Base-by-base conservation (phyloP, 2,329 filamentous ascomycete genomes). In the Falciphora oryzae region DNA sequence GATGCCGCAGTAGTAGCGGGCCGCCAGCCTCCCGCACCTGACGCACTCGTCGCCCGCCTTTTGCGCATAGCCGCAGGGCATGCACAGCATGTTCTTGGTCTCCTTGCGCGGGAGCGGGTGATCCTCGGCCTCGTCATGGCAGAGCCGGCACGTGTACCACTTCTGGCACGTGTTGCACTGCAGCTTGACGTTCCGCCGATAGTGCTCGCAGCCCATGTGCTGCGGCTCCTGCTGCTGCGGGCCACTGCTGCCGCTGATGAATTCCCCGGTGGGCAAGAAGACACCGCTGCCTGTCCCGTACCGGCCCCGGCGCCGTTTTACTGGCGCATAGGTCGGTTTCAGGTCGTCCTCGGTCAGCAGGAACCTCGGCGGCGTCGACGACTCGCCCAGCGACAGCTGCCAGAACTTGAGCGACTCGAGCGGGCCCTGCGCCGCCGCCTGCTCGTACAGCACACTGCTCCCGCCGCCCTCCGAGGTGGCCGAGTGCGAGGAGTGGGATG, bases 101-200 rank as follows among this genome's bases (percentile, higher is more conserved):
- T 91, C 90, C 70, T 88, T 89, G 63, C 95, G 87, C 70, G 93
- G 86, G 65, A 99, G 80, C 66, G 80, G 82, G 74, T 97, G 92
- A 69, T 92, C 87, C 71, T 97, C 92, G 11, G 80, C 84, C 61
- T 88, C 85, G 74, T 99, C 93, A 73, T 99, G 95, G 73, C 95
- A 99, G 73, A 98, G 89, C 25, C 95, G 89, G 74, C 95, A 99
- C 0, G 94, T 91, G 73, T 97, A 96, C 95, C 95, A 99, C 71
- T 85, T 89, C 70, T 89, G 86, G 77, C 95, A 99, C 31, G 90
- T 89, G 69, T 86, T 92, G 75, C 95, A 99, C 77, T 99, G 93
- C 44, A 98, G 80, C 76, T 98, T 98, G 70, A 99, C 92, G 71
- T 98, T 98, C 68, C 95, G 88, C 73, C 91, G 92, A 75, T 99